Evolutionary conservation across 2,329 filamentous ascomycete species (phyloP), one percentile per base, ranked within the genome.

Genomic region (Fusarium beomiforme): DNA sequence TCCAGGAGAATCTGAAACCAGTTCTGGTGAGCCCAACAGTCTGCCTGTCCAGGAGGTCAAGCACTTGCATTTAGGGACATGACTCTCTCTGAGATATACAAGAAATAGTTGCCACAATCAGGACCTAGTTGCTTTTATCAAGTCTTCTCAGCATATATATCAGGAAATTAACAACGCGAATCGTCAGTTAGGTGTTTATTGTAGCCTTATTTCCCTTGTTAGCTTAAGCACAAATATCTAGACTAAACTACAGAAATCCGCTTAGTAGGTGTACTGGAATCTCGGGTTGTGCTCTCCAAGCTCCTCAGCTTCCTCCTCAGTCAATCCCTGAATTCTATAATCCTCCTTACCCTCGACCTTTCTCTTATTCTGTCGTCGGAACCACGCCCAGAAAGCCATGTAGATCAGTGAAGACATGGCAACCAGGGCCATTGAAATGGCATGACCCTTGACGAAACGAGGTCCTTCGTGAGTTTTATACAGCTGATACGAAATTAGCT

Each of bases 381-480:
- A 78, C 31, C 63, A 79, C 5, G 60, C 64, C 76, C 76, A 79
- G 17, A 84, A 78, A 0, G 79, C 77, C 17, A 78, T 57, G 61
- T 85, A 87, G 6, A 86, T 76, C 4, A 83, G 31, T 0, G 80
- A 80, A 1, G 84, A 82, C 67, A 86, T 81, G 5, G 79, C 83
- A 0, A 86, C 82, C 70, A 87, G 76, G 0, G 78, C 79, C 64
- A 88, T 79, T 1, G 85, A 86, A 19, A 87, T 80, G 2, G 85
- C 85, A 69, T 88, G 85, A 1, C 86, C 86, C 42, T 81, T 82
- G 43, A 86, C 76, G 64, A 83, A 88, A 1, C 83, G 81, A 1
- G 84, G 85, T 0, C 78, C 82, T 41, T 84, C 83, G 2, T 37
- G 33, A 1, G 75, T 78, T 55, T 66, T 62, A 47, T 79, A 79